These are phyloP conservation scores for Mortierella sp. DNA, from an alignment of 371 early-diverging fungal species.

Conservation along the genomic window DNA sequence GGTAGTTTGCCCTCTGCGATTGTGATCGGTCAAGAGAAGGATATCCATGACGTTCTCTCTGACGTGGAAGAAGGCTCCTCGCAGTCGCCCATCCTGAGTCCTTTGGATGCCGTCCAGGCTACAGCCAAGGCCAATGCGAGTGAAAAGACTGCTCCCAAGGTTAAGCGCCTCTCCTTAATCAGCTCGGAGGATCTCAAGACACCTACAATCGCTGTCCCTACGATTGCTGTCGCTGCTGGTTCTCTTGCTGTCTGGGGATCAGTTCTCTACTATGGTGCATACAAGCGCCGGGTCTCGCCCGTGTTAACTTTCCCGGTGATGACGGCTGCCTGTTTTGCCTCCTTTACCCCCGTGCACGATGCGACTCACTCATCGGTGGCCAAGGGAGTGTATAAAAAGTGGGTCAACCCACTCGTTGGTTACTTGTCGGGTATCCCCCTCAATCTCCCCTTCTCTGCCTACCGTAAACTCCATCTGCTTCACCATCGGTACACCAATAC, in stretches of 20 bases:
- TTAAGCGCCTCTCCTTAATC: constrained; percentile 45
- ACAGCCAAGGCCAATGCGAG: not conserved
- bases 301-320: constrained; percentile 35
- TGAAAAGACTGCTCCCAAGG: not conserved
- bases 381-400: constrained; percentile 35
- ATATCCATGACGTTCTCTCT: no score
- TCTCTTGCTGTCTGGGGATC: constrained; percentile 34
- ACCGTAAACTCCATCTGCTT: constrained; percentile 40
- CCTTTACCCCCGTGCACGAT: constrained; percentile 49
- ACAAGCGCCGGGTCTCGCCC: constrained; percentile 37
- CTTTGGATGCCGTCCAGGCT: no score
- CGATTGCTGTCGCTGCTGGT: constrained; percentile 34
- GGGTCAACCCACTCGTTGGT: constrained; percentile 39
- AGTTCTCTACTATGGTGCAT: constrained; percentile 40
- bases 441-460: constrained; percentile 26
- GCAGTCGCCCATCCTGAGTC: no score
- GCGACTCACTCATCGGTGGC: constrained; percentile 46
- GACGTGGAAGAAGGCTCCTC: no score
- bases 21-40: no score
- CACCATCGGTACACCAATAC: constrained; percentile 45
- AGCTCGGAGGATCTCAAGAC: constrained; percentile 47
- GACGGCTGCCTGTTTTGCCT: constrained; percentile 44
- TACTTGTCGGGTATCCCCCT: constrained; percentile 34
- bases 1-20: no score
- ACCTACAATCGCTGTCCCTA: constrained; percentile 38